These are phyloP conservation scores for Boletales sp. DNA, from an alignment of 768 basidiomycete genomes.

Conservation along the genomic window DNA sequence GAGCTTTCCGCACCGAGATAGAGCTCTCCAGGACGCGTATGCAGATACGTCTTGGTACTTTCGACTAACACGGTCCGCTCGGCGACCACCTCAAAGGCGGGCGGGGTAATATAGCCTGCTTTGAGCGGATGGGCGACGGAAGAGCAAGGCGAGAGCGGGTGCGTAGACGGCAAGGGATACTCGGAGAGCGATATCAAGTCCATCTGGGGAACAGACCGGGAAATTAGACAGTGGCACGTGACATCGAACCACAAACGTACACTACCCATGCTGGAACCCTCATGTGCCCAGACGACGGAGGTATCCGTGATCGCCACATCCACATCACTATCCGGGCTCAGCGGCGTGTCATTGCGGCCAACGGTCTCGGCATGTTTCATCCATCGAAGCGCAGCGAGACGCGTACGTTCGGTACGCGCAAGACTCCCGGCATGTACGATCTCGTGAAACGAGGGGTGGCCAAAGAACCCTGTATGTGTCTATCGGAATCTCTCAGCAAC, in stretches of 20 bases:
- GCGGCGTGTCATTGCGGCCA: too few species aligned
- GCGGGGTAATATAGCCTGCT: background rate
- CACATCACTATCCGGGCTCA: too few species aligned
- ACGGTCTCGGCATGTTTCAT: too few species aligned
- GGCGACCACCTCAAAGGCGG: background rate
- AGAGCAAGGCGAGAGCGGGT: constrained; percentile 14
- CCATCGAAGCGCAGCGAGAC: too few species aligned
- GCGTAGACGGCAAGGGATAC: constrained; percentile 29
- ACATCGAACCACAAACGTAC: background rate
- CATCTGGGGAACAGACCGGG: too few species aligned
- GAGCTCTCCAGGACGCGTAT: background rate
- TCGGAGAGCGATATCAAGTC: constrained; percentile 31
- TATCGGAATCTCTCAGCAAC: too few species aligned
- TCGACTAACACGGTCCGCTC: too few species aligned
- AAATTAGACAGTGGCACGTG: too few species aligned
- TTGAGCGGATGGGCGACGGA: background rate
- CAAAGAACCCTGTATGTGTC: too few species aligned
- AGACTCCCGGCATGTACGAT: too few species aligned
- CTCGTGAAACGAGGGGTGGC: too few species aligned
- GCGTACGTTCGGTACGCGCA: too few species aligned
- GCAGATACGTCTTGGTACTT: background rate
- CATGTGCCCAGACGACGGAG: background rate
- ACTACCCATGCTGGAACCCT: constrained; percentile 24
- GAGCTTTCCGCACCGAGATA: constrained; percentile 40
- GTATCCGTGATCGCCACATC: background rate